These are phyloP conservation scores for Carex kokanica DNA, from an alignment of 176 grass and related monocot genomes.

Conservation along the genomic window DNA sequence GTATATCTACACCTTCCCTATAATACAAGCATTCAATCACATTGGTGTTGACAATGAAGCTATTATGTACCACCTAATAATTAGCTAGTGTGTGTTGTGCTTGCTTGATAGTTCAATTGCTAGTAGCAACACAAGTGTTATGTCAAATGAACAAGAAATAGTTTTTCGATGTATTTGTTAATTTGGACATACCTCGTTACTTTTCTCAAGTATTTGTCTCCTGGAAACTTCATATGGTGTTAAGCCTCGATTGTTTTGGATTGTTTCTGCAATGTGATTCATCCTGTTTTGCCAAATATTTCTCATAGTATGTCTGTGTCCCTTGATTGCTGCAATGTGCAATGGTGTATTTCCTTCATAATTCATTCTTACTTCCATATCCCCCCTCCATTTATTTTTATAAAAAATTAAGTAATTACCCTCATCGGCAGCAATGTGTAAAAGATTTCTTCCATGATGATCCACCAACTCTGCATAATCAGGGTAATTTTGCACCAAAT, in stretches of 20 bases:
- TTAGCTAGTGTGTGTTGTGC: not conserved
- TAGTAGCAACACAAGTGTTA: no score
- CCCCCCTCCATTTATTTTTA: no score
- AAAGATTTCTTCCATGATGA: not conserved
- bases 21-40: no score
- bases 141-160: no score
- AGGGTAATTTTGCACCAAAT: not conserved
- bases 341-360: not conserved
- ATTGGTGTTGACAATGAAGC: no score
- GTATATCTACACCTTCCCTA: no score
- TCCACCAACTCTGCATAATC: not conserved
- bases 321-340: not conserved
- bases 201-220: not conserved
- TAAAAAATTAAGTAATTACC: no score
- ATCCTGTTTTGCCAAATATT: not conserved
- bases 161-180: not conserved
- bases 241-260: not conserved
- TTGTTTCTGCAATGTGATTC: not conserved
- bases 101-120: no score
- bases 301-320: not conserved
- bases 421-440: conserved; percentile 4
- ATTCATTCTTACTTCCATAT: not conserved
- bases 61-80: no score
- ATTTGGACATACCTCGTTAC: not conserved
- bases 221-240: not conserved